These are phyloP conservation scores for Collybiopsis confluens DNA, from an alignment of 768 basidiomycete genomes.

Conservation along the genomic window DNA sequence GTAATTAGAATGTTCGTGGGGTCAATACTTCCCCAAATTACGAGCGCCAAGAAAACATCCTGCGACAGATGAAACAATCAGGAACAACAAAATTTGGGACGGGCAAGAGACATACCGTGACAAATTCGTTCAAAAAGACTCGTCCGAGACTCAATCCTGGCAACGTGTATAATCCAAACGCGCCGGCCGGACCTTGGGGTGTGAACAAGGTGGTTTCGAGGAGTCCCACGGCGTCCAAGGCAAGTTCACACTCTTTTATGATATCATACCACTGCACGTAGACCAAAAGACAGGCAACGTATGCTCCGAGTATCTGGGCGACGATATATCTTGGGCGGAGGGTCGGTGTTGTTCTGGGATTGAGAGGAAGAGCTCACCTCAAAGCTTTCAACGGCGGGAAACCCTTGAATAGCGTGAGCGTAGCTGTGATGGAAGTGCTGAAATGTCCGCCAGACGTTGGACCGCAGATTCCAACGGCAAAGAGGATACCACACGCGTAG, in stretches of 20 bases:
- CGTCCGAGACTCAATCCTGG: conserved; percentile 41
- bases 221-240: conserved; percentile 19
- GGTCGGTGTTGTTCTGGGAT: no score
- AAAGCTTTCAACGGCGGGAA: conserved; percentile 50
- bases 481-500: conserved; percentile 56
- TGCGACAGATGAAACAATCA: conserved; percentile 13
- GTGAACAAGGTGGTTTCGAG: conserved; percentile 28
- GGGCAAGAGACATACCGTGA: conserved; percentile 35
- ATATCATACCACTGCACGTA: conserved; percentile 60
- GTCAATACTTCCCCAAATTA: conserved; percentile 51
- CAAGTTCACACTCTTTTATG: conserved; percentile 32
- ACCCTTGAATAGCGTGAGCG: conserved; percentile 45
- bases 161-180: conserved; percentile 46
- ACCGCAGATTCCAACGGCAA: conserved; percentile 50
- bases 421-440: conserved; percentile 58
- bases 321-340: conserved; percentile 48
- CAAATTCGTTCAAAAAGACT: conserved; percentile 53
- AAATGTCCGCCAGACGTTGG: conserved; percentile 63
- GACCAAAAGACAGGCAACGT: conserved; percentile 54
- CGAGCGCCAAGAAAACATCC: conserved; percentile 46
- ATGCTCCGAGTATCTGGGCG: conserved; percentile 63
- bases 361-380: conserved; percentile 31
- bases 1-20: conserved; percentile 57
- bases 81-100: no score
- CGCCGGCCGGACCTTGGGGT: conserved; percentile 44